These are phyloP conservation scores for Coccomyxa sp. DNA, from an alignment of 139 green algal species.

Conservation along the genomic window DNA sequence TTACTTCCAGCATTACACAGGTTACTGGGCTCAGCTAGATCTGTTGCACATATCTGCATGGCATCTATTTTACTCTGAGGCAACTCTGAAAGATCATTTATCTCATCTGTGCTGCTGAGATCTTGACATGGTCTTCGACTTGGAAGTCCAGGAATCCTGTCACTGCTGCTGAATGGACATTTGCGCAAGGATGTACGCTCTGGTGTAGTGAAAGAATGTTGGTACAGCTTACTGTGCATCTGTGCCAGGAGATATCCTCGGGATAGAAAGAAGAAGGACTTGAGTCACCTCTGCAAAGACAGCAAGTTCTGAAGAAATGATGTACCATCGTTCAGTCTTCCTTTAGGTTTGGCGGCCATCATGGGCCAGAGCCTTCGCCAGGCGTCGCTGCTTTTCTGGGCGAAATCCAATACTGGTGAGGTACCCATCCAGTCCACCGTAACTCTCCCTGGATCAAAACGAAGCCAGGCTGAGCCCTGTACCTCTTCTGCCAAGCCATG, in stretches of 20 bases:
- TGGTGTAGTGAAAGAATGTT: neutral
- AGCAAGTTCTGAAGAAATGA: neutral
- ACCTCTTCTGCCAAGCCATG: neutral
- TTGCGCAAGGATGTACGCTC: too few relatives aligned
- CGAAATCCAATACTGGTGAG: neutral
- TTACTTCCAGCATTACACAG: too few relatives aligned
- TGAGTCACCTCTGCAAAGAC: neutral
- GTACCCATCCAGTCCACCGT: neutral
- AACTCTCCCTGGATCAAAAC: neutral
- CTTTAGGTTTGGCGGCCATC: neutral
- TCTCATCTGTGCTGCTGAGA: too few relatives aligned
- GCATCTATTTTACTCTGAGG: too few relatives aligned
- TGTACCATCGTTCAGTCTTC: neutral
- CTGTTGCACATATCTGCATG: too few relatives aligned
- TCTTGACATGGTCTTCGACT: too few relatives aligned
- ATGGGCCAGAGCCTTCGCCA: neutral
- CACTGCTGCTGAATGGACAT: too few relatives aligned
- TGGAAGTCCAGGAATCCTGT: too few relatives aligned
- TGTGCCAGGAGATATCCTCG: neutral
- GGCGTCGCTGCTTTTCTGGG: neutral
- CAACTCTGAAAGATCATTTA: too few relatives aligned
- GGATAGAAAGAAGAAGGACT: neutral
- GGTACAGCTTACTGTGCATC: neutral
- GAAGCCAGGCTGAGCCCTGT: neutral
- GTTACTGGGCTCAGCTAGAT: too few relatives aligned